Evolutionary conservation across 345 rosid genomes (phyloP), one percentile per base, ranked within the genome.

Genomic region (Viola odorata): DNA sequence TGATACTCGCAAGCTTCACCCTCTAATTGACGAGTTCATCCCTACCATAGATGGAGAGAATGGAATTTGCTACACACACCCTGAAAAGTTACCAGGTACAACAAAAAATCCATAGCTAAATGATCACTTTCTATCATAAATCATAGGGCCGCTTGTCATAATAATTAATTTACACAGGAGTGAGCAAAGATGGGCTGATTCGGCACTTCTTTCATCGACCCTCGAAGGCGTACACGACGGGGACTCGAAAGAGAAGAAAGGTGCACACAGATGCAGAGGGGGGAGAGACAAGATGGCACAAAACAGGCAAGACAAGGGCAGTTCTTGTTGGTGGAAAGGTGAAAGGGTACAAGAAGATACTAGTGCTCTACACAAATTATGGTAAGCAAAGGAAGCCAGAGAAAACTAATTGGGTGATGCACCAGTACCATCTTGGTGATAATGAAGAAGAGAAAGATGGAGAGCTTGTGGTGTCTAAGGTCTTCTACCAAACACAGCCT

Each of bases 141-240:
- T n/a, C n/a, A n/a, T n/a, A n/a, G n/a, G 47, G 36, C 13, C 48
- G 40, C 7, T 11, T 17, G 15, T 57, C 23, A 45, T 40, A 8
- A 41, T 63, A 69, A n/a, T n/a, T n/a, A n/a, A n/a, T n/a, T n/a
- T n/a, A n/a, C n/a, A n/a, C 63, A 87, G 96, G 98, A 59, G 96
- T 87, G 47, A 83, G 73, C 80, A 92, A 81, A 73, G 96, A 89
- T 45, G 98, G 98, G 40, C 75, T 84, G 50, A 76, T 92, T 50
- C 96, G 98, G 41, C 96, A 92, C 79, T 92, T 92, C 86, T 92
- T 92, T 58, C 98, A 92, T 76, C 86, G 98, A 16, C 98, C 98
- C 3, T 92, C 98, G 7, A 92, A 87, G 66, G 98, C 98, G 14
- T 92, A 92, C 82, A 92, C 94, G 11, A 92, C 98, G 0, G 98